These are phyloP conservation scores for Silene uniflora DNA, from an alignment of 148 eudicot species.

Conservation along the genomic window DNA sequence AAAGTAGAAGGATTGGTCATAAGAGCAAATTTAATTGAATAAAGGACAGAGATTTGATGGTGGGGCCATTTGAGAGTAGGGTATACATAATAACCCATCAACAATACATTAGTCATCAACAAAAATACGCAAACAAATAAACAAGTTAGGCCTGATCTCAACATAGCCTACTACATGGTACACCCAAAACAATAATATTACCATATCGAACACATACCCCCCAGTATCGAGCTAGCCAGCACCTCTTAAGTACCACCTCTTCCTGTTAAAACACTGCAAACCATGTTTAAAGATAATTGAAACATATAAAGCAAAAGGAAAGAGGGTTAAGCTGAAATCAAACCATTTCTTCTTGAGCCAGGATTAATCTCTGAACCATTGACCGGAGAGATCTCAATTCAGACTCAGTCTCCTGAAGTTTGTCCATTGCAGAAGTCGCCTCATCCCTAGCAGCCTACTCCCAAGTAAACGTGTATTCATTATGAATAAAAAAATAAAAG, in stretches of 20 bases:
- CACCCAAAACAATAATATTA: slow-evolving; percentile 29
- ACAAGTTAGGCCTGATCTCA: slow-evolving; percentile 5
- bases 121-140: too few relatives aligned
- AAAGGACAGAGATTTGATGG: too few relatives aligned
- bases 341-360: slow-evolving; percentile 91
- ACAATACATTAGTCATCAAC: too few relatives aligned
- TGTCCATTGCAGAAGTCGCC: slow-evolving; percentile 55
- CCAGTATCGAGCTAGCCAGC: slow-evolving; percentile 98
- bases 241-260: slow-evolving; percentile 94
- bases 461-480: slow-evolving; percentile 15
- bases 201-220: slow-evolving; percentile 66
- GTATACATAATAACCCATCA: too few relatives aligned
- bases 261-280: slow-evolving; percentile 54
- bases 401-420: slow-evolving; percentile 49
- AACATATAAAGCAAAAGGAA: slow-evolving; percentile 8
- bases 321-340: slow-evolving; percentile 18
- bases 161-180: neutral
- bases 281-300: slow-evolving; percentile 28
- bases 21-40: too few relatives aligned
- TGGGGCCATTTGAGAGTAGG: too few relatives aligned
- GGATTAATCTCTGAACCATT: slow-evolving; percentile 63
- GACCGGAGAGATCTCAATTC: slow-evolving; percentile 63
- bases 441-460: slow-evolving; percentile 65
- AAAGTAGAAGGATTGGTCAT: too few relatives aligned
- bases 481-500: slow-evolving; percentile 4